Percentiles rank a stretch among this genome's conserved stretches.
Evolutionary conservation across 331 rosid species (phyloP).

Genomic region (Acacia pycnantha): DNA sequence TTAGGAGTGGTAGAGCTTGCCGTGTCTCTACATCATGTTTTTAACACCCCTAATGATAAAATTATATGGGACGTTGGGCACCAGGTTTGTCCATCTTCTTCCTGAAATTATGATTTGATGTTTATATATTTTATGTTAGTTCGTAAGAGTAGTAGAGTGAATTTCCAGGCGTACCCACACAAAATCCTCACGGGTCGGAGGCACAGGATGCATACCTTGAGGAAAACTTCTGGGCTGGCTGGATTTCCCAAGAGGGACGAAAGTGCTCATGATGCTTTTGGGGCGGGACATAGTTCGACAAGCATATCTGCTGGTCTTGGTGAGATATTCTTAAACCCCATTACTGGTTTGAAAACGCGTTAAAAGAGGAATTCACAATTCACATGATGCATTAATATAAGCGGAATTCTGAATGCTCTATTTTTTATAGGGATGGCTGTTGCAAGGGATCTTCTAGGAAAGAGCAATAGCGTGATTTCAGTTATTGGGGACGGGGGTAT

Average conservation of each 20-base stretch:
- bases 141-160: neutral
- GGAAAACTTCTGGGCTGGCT: slow-evolving; percentile 77
- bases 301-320: slow-evolving; percentile 91
- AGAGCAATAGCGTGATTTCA: slow-evolving; percentile 54
- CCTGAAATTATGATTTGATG: too few species aligned
- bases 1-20: slow-evolving; percentile 80
- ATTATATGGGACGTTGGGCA: slow-evolving; percentile 90
- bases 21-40: slow-evolving; percentile 73
- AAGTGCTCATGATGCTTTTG: slow-evolving; percentile 71
- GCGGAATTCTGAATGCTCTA: neutral
- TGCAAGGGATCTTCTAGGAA: slow-evolving; percentile 70
- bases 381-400: too few species aligned
- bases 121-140: neutral
- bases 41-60: slow-evolving; percentile 65
- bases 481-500: slow-evolving; percentile 90
- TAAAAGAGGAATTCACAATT: too few species aligned
- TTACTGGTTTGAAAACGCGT: too few species aligned
- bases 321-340: slow-evolving; percentile 15
- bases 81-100: slow-evolving; percentile 43
- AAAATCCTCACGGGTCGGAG: slow-evolving; percentile 85
- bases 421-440: slow-evolving; percentile 73
- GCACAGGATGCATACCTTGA: slow-evolving; percentile 61
- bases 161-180: slow-evolving; percentile 73
- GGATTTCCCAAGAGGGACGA: slow-evolving; percentile 85
- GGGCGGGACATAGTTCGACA: slow-evolving; percentile 79